Evolutionary conservation across 2,329 filamentous ascomycete genomes (phyloP).

Genomic region (Hypomyces perniciosus): DNA sequence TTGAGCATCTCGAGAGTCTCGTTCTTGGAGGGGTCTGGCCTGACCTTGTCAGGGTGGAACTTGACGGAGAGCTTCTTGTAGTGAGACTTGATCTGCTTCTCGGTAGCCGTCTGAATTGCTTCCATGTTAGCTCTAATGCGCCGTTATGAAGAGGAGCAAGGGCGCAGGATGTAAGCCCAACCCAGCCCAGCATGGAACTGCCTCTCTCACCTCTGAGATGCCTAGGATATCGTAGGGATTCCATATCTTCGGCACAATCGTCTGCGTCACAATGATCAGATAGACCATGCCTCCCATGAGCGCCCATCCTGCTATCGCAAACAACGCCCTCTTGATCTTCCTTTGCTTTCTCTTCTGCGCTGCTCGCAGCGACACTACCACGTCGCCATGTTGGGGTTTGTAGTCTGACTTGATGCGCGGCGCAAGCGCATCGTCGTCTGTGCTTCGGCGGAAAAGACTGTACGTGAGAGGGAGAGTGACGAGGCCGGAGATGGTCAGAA

Average conservation of each 20-base stretch:
- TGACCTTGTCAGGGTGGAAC: conserved; percentile 89
- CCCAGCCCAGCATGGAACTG: too few relatives aligned
- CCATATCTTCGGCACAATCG: conserved; percentile 72
- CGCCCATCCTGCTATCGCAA: conserved; percentile 71
- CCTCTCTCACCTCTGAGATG: conserved; percentile 62
- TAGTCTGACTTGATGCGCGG: conserved; percentile 77
- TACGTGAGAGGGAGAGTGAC: conserved; percentile 89
- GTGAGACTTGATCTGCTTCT: conserved; percentile 86
- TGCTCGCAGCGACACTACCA: conserved; percentile 75
- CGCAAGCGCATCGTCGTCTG: conserved; percentile 70
- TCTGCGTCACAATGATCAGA: conserved; percentile 74
- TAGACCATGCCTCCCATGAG: conserved; percentile 89
- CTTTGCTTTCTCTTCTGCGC: conserved; percentile 87
- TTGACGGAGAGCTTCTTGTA: conserved; percentile 83
- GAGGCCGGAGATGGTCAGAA: conserved; percentile 81
- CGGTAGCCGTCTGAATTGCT: conserved; percentile 59
- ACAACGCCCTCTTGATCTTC: conserved; percentile 75
- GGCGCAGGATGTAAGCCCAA: too few relatives aligned
- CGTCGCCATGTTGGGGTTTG: conserved; percentile 72
- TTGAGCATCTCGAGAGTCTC: conserved; percentile 81
- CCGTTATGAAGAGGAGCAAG: background rate
- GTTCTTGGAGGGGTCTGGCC: conserved; percentile 78
- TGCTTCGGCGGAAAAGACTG: conserved; percentile 73
- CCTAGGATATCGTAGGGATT: conserved; percentile 95
- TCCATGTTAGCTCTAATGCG: conserved; percentile 6